Base-by-base conservation (phyloP, 768 basidiomycete genomes). In the Ramaria sp. region DNA sequence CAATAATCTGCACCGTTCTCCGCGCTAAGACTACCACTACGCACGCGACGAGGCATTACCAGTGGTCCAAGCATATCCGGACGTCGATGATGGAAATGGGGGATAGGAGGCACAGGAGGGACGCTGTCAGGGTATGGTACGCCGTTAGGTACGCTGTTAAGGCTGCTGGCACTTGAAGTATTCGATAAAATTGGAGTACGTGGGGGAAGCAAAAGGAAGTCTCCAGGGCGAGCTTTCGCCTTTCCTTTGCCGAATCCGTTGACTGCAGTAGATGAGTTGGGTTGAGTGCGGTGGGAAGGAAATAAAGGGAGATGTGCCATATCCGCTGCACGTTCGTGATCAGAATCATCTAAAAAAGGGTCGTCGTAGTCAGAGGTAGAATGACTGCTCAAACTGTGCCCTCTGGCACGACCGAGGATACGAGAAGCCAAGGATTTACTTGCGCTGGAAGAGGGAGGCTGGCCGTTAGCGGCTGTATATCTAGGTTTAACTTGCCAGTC, bases 321-420 rank as follows among this genome's bases (percentile, higher is more conserved):
- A 27, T 55, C 41, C 3, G 53, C 42, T 16, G 32, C 24, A 34
- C 42, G 53, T 16, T 55, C 53, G 45, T 55, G 44, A 24, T 55
- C 53, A 15, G 53, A 55, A 34, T 55, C 53, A 18, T 55, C 53
- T 5, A 55, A 28, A 25, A 47, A 55, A 28, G 53, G 53, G n/a
- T 55, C 53, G 20, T 55, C 53, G 16, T 45, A 55, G 13, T 44
- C 42, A 2, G 36, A 18, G 28, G 34, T 42, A 44, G 53, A 28
- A 16, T 43, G 53, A 3, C 53, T 42, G 34, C 53, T 55, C 16
- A 55, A 20, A n/a, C 53, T 55, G 30, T 55, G 53, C 6, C 53
- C 53, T 55, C 53, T 55, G 27, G 53, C 18, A 27, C 53, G 53
- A 10, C 53, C 53, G 6, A 55, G 20, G 6, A 55, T 43, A 30